Evolutionary conservation across 1,284 basidiomycete species (phyloP).

Genomic region (Afroboletus lepidellus): DNA sequence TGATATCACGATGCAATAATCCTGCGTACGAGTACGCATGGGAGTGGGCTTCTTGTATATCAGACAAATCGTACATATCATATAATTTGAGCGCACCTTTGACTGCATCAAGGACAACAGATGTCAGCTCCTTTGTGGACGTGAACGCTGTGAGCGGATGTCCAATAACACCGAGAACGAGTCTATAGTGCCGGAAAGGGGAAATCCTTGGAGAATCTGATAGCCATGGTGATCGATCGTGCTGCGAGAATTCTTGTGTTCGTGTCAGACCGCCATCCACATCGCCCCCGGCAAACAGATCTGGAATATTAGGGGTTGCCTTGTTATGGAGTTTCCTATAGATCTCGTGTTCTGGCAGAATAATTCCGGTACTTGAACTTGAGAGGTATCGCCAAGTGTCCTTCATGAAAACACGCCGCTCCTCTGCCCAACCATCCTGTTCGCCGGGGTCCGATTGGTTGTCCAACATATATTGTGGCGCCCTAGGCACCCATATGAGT

Average conservation of each 20-base stretch:
- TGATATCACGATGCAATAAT: not conserved
- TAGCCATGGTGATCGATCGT: not conserved
- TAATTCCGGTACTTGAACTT: not conserved
- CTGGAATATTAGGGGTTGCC: not conserved
- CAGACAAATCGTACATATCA: not conserved
- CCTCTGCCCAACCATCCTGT: not conserved
- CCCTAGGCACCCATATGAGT: not conserved
- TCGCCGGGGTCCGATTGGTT: not conserved
- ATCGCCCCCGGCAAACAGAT: not conserved
- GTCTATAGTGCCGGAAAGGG: not conserved
- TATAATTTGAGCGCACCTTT: not conserved
- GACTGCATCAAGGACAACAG: not conserved
- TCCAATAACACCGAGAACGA: not conserved
- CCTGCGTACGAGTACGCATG: not conserved
- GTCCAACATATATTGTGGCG: not conserved
- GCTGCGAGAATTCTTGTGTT: not conserved
- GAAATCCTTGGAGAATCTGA: not conserved
- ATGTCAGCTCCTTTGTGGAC: not conserved
- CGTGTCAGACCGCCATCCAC: not conserved
- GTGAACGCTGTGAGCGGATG: not conserved
- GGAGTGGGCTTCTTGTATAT: not conserved
- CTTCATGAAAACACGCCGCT: not conserved
- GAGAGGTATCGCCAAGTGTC: not conserved
- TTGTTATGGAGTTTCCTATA: not conserved
- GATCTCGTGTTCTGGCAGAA: not conserved